Evolutionary conservation across 352 stramenopile species (phyloP), one percentile per base, ranked within the genome.

Genomic region (Pythium rishiriense): DNA sequence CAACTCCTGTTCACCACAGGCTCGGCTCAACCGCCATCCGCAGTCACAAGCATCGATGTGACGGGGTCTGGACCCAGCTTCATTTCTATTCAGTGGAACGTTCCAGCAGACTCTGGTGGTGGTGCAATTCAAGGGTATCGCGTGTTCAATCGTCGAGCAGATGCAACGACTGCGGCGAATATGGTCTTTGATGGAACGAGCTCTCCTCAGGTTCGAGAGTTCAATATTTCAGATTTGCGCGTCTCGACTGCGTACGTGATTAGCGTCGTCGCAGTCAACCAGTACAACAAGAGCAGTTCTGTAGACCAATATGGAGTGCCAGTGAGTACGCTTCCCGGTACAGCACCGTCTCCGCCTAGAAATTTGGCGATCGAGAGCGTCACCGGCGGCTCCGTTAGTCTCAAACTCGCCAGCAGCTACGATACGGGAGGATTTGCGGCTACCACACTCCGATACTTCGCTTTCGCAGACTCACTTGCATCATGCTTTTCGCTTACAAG

Each of bases 31-130:
- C 11, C 31, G 7, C 64, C 14, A 46, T 59, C 55, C 42, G 46
- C 15, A 1, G 62, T 73, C 29, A 0, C 43, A 60, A 29, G 52
- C 26, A 39, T 81, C 54, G 5, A 39, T 56, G 22, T 48, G 1
- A 42, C 62, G 0, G 61, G 59, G 2, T 35, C 69, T 17, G 55
- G 57, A 1, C 62, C 76, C 33, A 84, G 66, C 55, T 79, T 62
- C 2, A 31, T 72, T 4, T 15, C 56, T 22, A 15, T 86, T 26
- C 22, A 53, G 10, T 88, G 76, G 76, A 51, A 52, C 9, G 37
- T n/a, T 17, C 80, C 78, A 22, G n/a, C 52, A 26, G 54, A 79
- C 28, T 76, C 70, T 15, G 80, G 80, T 57, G 76, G 78, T 12
- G 78, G 78, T 9, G 21, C 2, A 3, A 64, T 87, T 9, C 63